Evolutionary conservation across 1,284 basidiomycete genomes (phyloP).

Genomic region (Tylopilus sp.): DNA sequence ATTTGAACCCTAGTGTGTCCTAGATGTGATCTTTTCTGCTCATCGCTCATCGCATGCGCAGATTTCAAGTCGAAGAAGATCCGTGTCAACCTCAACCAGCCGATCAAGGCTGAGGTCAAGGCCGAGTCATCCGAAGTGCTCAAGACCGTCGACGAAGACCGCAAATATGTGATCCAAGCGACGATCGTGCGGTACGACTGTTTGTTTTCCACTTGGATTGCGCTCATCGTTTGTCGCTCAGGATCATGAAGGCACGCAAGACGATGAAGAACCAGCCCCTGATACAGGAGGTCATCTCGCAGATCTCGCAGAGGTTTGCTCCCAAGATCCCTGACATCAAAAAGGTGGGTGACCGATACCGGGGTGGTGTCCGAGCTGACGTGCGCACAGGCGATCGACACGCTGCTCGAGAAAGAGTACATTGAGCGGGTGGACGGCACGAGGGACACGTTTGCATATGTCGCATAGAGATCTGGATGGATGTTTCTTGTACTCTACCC

Average conservation of each 20-base stretch:
- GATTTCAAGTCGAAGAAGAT: slow-evolving; percentile 99
- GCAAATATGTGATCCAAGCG: slow-evolving; percentile 96
- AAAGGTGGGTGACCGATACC: slow-evolving; percentile 50
- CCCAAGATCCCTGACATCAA: slow-evolving; percentile 93
- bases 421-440: slow-evolving; percentile 89
- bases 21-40: neutral
- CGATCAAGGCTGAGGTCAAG: slow-evolving; percentile 94
- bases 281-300: slow-evolving; percentile 92
- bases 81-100: slow-evolving; percentile 89
- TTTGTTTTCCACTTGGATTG: neutral
- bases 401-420: slow-evolving; percentile 96
- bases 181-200: slow-evolving; percentile 83
- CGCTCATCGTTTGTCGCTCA: slow-evolving; percentile 29
- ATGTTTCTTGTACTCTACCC: slow-evolving; percentile 18
- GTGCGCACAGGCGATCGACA: slow-evolving; percentile 83
- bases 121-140: slow-evolving; percentile 88
- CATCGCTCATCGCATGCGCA: slow-evolving; percentile 31
- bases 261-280: slow-evolving; percentile 95
- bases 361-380: slow-evolving; percentile 1
- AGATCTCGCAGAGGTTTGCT: slow-evolving; percentile 86
- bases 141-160: slow-evolving; percentile 96
- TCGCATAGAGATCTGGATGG: slow-evolving; percentile 46
- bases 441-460: slow-evolving; percentile 76
- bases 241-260: slow-evolving; percentile 98
- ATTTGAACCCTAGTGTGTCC: slow-evolving; percentile 81